These are phyloP conservation scores for Calonectria hawksworthii DNA, from an alignment of 2,329 filamentous ascomycete species.

Conservation along the genomic window DNA sequence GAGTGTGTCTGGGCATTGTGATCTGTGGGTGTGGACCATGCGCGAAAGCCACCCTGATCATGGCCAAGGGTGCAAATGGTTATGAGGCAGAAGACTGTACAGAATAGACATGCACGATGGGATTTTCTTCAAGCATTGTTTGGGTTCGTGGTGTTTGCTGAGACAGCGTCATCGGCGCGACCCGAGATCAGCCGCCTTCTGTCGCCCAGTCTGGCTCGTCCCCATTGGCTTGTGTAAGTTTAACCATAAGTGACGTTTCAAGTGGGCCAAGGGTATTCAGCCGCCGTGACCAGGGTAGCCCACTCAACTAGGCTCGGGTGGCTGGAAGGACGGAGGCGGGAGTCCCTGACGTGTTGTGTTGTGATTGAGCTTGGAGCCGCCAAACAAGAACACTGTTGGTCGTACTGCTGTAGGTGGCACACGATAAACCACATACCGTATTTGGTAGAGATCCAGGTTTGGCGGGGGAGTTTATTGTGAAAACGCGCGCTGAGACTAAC, in stretches of 20 bases:
- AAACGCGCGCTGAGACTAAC: background rate
- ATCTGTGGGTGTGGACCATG: background rate
- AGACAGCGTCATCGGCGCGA: background rate
- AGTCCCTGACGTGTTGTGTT: background rate
- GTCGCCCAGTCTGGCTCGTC: background rate
- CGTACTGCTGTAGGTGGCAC: background rate
- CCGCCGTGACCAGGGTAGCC: background rate
- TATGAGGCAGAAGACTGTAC: no score
- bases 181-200: background rate
- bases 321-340: background rate
- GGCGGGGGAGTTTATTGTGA: background rate
- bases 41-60: background rate
- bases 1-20: background rate
- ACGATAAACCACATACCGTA: background rate
- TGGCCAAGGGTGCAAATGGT: background rate
- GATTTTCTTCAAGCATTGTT: background rate
- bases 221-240: background rate
- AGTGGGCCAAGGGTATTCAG: conserved; percentile 5
- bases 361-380: conserved; percentile 3
- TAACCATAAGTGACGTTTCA: conserved; percentile 7
- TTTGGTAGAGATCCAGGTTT: background rate
- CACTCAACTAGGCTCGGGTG: background rate
- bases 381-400: background rate
- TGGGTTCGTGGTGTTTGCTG: background rate
- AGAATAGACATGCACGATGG: background rate